phyloP scores from a whole-genome alignment of 495 filamentous ascomycete species.

The Corynascus novoguineensis region DNA sequence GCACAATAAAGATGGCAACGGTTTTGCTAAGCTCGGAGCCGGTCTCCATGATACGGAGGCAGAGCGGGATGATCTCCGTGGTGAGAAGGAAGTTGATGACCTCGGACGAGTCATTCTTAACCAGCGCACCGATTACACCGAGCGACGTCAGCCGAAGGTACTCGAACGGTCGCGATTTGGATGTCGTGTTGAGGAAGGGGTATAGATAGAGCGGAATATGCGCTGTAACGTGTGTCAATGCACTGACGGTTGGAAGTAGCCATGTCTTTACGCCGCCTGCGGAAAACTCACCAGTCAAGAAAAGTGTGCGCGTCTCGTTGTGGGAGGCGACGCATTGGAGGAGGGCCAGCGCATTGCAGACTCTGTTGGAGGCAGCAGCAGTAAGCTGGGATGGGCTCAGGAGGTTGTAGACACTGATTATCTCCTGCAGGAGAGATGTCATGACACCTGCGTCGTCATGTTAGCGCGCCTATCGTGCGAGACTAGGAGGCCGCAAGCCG shows the following conservation, averaged over 20 bases:
- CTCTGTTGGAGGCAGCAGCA: conserved; percentile 90
- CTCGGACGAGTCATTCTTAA: conserved; percentile 98
- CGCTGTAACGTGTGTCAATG: conserved; percentile 48
- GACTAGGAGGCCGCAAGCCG: neutral
- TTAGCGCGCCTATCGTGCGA: conserved; percentile 12
- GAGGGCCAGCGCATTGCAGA: conserved; percentile 95
- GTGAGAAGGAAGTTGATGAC: conserved; percentile 99
- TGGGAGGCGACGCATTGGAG: conserved; percentile 97
- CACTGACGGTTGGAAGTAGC: neutral
- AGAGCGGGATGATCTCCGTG: conserved; percentile 97
- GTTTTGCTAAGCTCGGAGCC: conserved; percentile 98
- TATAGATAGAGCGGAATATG: conserved; percentile 98
- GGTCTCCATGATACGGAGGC: conserved; percentile 98
- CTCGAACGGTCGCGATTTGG: conserved; percentile 96
- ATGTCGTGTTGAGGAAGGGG: conserved; percentile 97
- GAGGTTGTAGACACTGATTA: conserved; percentile 95
- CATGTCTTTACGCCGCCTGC: neutral
- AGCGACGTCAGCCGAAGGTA: conserved; percentile 95
- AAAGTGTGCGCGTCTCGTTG: conserved; percentile 89
- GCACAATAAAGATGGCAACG: conserved; percentile 99
- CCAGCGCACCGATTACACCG: conserved; percentile 94
- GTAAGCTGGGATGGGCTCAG: conserved; percentile 96
- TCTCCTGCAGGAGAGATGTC: conserved; percentile 95
- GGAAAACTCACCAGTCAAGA: conserved; percentile 68
- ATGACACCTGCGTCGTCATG: conserved; percentile 67